Evolutionary conservation across 176 grass and related monocot species (phyloP), one percentile per base, ranked within the genome.

Genomic region (Tuctoria greenei): DNA sequence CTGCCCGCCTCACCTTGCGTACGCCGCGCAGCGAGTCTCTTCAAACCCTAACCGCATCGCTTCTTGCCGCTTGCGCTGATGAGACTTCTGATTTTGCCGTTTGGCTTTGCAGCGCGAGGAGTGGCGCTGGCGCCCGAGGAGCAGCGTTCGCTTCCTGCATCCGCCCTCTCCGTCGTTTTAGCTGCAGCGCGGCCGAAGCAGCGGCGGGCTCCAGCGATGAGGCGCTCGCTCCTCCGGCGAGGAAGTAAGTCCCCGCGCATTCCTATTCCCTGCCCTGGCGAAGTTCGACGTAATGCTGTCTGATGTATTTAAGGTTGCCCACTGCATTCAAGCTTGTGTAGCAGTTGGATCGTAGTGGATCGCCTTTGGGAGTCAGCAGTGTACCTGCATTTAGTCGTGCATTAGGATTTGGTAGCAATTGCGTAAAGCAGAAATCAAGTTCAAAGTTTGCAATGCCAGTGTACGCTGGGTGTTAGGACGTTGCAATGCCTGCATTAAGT

Each of bases 1-100:
- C 78, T 61, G 61, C 51, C 87, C 82, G 61, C 87, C 82, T 14
- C 78, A 78, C 67, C 61, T 88, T 69, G 37, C 75, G 80, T 88
- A 88, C 54, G 52, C 25, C 62, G 39, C 16, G 38, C 72, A 6
- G 57, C 67, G 15, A 31, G 55, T 76, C 41, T 37, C 34, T 37
- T 4, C 61, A 7, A 18, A 20, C 21, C 69, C 35, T 31, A 17
- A 10, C 7, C 25, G n/a, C 60, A 46, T 76, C 3, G 51, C 69
- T 35, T 64, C 20, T 68, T 41, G 10, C 15, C 28, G 42, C 67
- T 66, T 27, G 60, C 51, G 9, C 27, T 65, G 47, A 66, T 65
- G 47, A 66, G 27, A 38, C 8, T 28, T 14, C 44, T 41, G 20
- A 31, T 18, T 13, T 43, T 28, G 11, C 2, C 24, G 28, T 41